Evolutionary conservation across 257 asterid genomes (phyloP), one percentile per base, ranked within the genome.

Genomic region (Solanum habrochaites): DNA sequence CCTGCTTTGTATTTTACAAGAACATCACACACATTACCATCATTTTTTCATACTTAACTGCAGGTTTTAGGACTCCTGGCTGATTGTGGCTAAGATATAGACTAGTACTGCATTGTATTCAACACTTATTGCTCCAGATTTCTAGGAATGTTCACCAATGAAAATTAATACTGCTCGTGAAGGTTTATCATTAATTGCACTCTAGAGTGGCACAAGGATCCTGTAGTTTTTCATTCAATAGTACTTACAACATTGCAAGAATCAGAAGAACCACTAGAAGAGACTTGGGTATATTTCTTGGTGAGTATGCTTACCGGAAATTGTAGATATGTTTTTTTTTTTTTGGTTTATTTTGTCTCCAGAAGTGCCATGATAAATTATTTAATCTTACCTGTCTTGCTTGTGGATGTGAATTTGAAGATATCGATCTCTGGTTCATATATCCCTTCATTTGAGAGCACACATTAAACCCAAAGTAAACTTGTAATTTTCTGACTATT

Each of bases 41-140:
- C 70, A 86, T 89, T 93, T 91, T 91, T 93, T 92, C 92, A 85
- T 91, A 88, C 89, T 92, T 91, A 43, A 90, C 93, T 94, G 97
- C 98, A 95, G 98, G 97, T 91, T 90, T 90, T 90, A 91, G 93
- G 93, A 94, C 89, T 90, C 95, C 87, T 70, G 85, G 95, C 90
- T 93, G 96, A 89, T 89, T 90, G 91, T 93, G 94, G 96, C 91
- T 88, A 90, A 92, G 92, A 87, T 85, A 86, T 90, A 90, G 85
- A 66, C 67, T 91, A 89, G 84, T 91, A 89, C 85, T 86, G 91
- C 91, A 90, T 89, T 91, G 87, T 66, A 84, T 92, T 88, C 92
- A 92, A 91, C 87, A 94, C 93, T 91, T 90, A 86, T 45, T 82
- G 69, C 87, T 85, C 87, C 78, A 87, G 92, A 85, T 82, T 82